These are phyloP conservation scores for Scalesia atractyloides DNA, from an alignment of 129 eudicot species.

Conservation along the genomic window DNA sequence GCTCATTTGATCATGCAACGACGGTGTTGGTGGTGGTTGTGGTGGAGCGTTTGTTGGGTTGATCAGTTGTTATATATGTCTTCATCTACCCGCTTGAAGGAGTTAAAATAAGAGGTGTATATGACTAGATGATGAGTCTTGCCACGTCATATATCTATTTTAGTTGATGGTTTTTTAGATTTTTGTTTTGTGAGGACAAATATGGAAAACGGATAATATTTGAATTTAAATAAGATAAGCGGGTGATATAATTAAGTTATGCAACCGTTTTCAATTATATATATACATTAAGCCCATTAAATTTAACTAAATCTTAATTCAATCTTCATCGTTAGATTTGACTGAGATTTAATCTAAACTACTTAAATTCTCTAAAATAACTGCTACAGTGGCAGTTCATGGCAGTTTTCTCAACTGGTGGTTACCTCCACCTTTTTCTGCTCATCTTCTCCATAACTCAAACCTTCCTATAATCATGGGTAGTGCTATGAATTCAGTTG, in stretches of 20 bases:
- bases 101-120: background rate
- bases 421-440: no score
- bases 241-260: background rate
- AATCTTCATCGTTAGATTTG: no score
- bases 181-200: background rate
- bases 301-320: no score
- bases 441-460: no score
- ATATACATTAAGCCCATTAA: no score
- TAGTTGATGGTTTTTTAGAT: background rate
- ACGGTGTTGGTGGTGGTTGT: slow-evolving; percentile 43
- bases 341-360: no score
- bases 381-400: no score
- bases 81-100: background rate
- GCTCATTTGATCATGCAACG: slow-evolving; percentile 25
- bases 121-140: background rate
- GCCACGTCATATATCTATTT: background rate
- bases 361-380: no score
- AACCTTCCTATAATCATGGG: no score
- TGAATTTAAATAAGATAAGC: background rate
- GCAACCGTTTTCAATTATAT: no score
- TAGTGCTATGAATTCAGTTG: no score
- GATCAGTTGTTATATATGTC: background rate
- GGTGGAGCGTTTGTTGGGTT: background rate
- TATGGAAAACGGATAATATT: background rate
- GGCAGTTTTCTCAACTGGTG: no score